Conservation (phyloP, 352 stramenopile genomes). For the Phytopythium chamaehyphon region DNA sequence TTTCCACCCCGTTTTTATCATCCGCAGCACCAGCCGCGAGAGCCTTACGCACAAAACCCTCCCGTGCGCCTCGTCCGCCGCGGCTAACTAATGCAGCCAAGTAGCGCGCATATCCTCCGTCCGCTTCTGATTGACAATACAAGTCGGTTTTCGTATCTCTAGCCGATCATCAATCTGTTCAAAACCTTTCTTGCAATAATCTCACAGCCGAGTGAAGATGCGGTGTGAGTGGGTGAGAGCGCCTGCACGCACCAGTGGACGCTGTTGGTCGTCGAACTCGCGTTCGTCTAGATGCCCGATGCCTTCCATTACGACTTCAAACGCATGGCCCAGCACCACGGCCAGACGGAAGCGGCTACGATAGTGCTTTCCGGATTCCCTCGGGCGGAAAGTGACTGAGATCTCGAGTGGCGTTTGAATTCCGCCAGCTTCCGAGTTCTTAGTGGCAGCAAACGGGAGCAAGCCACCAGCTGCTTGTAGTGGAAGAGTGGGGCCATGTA, state of each 20-base stretch:
- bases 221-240: slow-evolving; percentile 45
- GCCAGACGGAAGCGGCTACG: slow-evolving; percentile 63
- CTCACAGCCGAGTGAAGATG: slow-evolving; percentile 34
- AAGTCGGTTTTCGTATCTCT: neutral
- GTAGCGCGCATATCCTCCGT: too few species aligned
- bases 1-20: too few species aligned
- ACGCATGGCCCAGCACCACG: slow-evolving; percentile 55
- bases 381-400: slow-evolving; percentile 44
- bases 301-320: slow-evolving; percentile 71
- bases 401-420: slow-evolving; percentile 45
- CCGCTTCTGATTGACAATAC: too few species aligned
- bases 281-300: slow-evolving; percentile 56
- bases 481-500: slow-evolving; percentile 52
- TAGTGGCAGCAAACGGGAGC: slow-evolving; percentile 23
- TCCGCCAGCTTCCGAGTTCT: neutral
- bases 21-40: too few species aligned
- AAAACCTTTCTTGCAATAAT: neutral
- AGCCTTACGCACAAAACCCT: too few species aligned
- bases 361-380: slow-evolving; percentile 32
- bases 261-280: slow-evolving; percentile 43
- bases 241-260: slow-evolving; percentile 28
- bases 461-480: slow-evolving; percentile 45
- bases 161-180: neutral
- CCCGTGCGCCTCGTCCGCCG: too few species aligned
- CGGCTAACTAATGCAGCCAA: too few species aligned